Percentiles rank a stretch among this genome's conserved stretches.
These are phyloP conservation scores for Wickerhamomyces canadensis DNA, from an alignment of 805 yeast genomes.

Conservation along the genomic window DNA sequence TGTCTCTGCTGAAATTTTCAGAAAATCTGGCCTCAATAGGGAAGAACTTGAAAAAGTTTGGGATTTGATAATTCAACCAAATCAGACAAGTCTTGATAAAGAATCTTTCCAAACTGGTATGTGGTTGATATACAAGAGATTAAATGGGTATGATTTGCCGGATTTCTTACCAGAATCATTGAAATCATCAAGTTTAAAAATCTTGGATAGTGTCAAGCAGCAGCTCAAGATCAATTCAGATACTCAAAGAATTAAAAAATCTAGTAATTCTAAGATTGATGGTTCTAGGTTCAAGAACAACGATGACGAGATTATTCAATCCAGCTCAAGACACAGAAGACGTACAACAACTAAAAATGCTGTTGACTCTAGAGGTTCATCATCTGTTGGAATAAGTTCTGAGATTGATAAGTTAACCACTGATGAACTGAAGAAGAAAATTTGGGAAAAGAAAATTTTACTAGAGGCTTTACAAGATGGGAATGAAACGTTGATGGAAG, in stretches of 20 bases:
- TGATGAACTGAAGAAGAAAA: slow-evolving; percentile 56
- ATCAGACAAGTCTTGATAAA: slow-evolving; percentile 79
- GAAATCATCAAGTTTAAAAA: slow-evolving; percentile 79
- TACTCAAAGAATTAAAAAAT: slow-evolving; percentile 16
- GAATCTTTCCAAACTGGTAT: slow-evolving; percentile 96
- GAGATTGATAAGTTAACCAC: slow-evolving; percentile 23
- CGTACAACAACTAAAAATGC: slow-evolving; percentile 7
- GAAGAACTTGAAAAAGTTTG: slow-evolving; percentile 88
- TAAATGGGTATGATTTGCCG: slow-evolving; percentile 85
- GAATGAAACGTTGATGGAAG: slow-evolving; percentile 28
- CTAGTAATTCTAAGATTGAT: slow-evolving; percentile 23
- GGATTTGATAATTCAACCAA: slow-evolving; percentile 81
- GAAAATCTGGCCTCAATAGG: slow-evolving; percentile 85
- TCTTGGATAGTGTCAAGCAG: slow-evolving; percentile 70
- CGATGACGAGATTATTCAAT: slow-evolving; percentile 45
- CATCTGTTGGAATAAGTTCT: neutral
- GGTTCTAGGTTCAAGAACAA: slow-evolving; percentile 67
- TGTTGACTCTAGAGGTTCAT: neutral
- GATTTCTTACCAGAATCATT: slow-evolving; percentile 79
- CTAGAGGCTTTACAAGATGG: slow-evolving; percentile 40
- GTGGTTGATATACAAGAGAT: slow-evolving; percentile 88
- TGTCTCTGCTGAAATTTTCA: slow-evolving; percentile 78
- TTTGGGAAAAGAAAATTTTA: slow-evolving; percentile 71
- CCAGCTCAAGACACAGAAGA: slow-evolving; percentile 24
- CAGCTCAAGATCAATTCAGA: slow-evolving; percentile 21